Base-by-base conservation (phyloP, 768 basidiomycete species). In the Suillus paluster region DNA sequence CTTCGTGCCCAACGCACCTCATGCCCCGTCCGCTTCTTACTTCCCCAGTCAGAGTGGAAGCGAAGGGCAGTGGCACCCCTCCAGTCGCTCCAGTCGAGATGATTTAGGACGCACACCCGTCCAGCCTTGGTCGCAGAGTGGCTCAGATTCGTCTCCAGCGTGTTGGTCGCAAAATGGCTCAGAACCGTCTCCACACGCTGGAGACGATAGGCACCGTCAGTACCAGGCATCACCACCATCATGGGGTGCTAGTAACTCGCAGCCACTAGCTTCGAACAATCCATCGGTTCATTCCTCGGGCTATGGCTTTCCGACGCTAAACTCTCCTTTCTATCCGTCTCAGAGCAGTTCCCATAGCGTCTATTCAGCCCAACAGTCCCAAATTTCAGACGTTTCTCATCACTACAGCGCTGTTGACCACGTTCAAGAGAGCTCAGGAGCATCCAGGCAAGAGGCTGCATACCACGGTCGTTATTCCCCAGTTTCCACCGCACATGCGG, bases 291-390 rank as follows among this genome's bases (percentile, higher is more conserved):
- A 70, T 30, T 38, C 72, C 41, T 68, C 72, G 41, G 62, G 48
- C 49, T 81, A 70, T 67, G 46, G 66, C 56, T 82, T 88, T 69
- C 82, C 84, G 45, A 87, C 87, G 17, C 79, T 87, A 42, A 85
- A 73, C 64, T 79, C 85, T 10, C 82, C 87, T 12, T 88, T 86
- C 74, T 85, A 79, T 70, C 87, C 87, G 23, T 64, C 66, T 46
- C 75, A 77, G 58, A 70, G 70, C 54, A 70, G 75, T 60, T 41
- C 75, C 8, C 73, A 78, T 57, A 69, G 74, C 25, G 68, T 69
- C 58, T 72, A 73, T 61, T 66, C 77, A 60, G 61, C 76, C 19
- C 67, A 69, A 44, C 67, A 77, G 52, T 70, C 76, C 33, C 68
- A 74, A 19, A 66, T 71, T 25, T 57, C 72, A 19, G 64, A 66